Percentiles rank a stretch among this genome's conserved stretches.
These are phyloP conservation scores for Termitomyces sp. DNA, from an alignment of 768 basidiomycete species.

Conservation along the genomic window DNA sequence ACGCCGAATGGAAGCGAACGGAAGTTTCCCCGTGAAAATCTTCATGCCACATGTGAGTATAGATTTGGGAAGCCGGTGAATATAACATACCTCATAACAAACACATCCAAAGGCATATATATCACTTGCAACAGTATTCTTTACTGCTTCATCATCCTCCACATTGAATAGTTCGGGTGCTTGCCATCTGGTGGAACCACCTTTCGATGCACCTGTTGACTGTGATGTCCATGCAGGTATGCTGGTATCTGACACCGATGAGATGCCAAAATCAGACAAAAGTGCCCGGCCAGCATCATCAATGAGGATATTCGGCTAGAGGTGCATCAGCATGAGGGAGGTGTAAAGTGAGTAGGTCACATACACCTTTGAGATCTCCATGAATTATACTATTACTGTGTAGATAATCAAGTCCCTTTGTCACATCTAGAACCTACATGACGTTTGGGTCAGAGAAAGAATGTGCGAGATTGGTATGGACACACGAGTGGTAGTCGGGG, in stretches of 20 bases:
- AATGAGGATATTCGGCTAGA: background rate
- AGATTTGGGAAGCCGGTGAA: background rate
- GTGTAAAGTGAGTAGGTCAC: background rate
- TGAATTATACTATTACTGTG: background rate
- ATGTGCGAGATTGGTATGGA: background rate
- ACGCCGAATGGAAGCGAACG: background rate
- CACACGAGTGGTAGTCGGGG: background rate
- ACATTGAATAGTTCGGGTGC: background rate
- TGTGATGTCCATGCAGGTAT: background rate
- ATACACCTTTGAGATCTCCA: background rate
- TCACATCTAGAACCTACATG: background rate
- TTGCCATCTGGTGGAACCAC: background rate
- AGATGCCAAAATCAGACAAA: background rate
- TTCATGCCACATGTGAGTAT: background rate
- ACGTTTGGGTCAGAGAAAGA: background rate
- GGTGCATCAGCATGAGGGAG: background rate
- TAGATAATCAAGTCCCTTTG: background rate
- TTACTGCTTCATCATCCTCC: background rate
- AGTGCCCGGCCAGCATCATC: background rate
- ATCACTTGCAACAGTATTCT: background rate
- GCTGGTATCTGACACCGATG: background rate
- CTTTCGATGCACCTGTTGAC: background rate
- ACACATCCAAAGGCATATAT: background rate
- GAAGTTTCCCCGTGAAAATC: background rate
- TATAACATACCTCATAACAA: background rate